Conservation (phyloP, 192 early-diverging fungal species). For the Jimgerdemannia lactiflua region DNA sequence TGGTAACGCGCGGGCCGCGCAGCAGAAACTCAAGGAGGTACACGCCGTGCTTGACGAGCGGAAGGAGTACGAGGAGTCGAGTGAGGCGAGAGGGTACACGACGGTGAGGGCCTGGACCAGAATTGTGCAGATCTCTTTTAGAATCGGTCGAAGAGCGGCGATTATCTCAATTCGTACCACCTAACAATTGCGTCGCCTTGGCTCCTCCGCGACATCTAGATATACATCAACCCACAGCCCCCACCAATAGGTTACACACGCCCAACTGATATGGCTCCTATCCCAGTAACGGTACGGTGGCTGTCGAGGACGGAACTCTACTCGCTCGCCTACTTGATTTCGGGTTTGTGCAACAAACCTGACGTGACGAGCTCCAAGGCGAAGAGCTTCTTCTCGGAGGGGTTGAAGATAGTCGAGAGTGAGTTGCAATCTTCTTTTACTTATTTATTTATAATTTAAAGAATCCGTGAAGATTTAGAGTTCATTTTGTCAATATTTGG, state of each 20-base stretch:
- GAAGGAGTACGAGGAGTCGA: conserved; percentile 2
- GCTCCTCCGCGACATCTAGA: not conserved
- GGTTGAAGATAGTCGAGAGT: conserved; percentile 12
- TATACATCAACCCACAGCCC: conserved; percentile 13
- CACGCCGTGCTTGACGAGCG: conserved; percentile 16
- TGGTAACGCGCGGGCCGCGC: conserved; percentile 15
- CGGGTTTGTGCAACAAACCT: conserved; percentile 34
- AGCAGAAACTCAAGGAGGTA: conserved; percentile 14
- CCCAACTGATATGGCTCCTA: not conserved
- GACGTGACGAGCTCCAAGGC: conserved; percentile 21
- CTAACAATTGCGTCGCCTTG: too few relatives aligned
- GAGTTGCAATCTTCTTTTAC: too few relatives aligned
- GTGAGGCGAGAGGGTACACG: conserved; percentile 15
- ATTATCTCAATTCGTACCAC: too few relatives aligned
- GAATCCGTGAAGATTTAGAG: too few relatives aligned
- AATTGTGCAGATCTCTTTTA: not conserved
- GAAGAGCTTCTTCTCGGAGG: conserved; percentile 11
- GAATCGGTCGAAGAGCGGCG: too few relatives aligned
- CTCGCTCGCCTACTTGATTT: conserved; percentile 29
- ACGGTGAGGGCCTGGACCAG: conserved; percentile 2
- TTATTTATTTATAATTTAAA: too few relatives aligned
- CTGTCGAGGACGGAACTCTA: conserved; percentile 36
- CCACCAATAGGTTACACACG: not conserved
- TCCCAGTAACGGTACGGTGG: conserved; percentile 26
- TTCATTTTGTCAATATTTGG: too few relatives aligned